Evolutionary conservation across 75 land plant genomes (phyloP), one percentile per base, ranked within the genome.

Genomic region (Selaginella moellendorffii): DNA sequence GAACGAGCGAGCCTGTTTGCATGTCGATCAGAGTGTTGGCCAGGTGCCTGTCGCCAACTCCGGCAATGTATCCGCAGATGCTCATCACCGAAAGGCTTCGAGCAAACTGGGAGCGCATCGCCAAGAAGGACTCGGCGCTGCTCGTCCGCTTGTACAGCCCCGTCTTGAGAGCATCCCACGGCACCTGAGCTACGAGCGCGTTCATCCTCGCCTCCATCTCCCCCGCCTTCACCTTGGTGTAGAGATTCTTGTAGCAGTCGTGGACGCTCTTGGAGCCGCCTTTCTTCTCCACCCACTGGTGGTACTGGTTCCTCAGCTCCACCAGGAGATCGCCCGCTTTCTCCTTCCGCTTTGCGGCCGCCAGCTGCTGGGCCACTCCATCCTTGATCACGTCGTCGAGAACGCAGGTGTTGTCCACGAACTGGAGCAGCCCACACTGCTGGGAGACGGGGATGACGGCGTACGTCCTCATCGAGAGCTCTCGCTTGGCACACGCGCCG

Each of bases 31-130:
- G 53, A 25, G 79, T 76, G 54, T 78, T 78, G 24, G 70, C 54
- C 23, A 78, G 63, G 52, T 78, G 80, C 27, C 80, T 67, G 63
- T 78, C 80, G 20, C 80, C 80, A 1, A 78, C 79, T 10, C 80
- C 80, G 42, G 80, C 80, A 22, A 78, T 60, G 24, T 78, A 78
- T n/a, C 80, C 80, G 68, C 79, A 78, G 20, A 78, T 68, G 42
- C 75, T 78, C 19, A 76, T 23, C n/a, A 76, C 79, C 58, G 80
- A 52, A 26, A 78, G 70, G 53, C 80, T 78, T 28, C 68, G 70
- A 26, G 76, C 76, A 36, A 71, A 78, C 54, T 63, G 65, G 18
- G 79, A 66, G 17, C 80, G 74, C 53, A 78, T 31, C 23, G 80
- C 74, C 24, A 78, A 65, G 67, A 77, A 78, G 19, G 80, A 78